phyloP scores from a whole-genome alignment of 345 rosid genomes.

The Eucalyptus globulus region DNA sequence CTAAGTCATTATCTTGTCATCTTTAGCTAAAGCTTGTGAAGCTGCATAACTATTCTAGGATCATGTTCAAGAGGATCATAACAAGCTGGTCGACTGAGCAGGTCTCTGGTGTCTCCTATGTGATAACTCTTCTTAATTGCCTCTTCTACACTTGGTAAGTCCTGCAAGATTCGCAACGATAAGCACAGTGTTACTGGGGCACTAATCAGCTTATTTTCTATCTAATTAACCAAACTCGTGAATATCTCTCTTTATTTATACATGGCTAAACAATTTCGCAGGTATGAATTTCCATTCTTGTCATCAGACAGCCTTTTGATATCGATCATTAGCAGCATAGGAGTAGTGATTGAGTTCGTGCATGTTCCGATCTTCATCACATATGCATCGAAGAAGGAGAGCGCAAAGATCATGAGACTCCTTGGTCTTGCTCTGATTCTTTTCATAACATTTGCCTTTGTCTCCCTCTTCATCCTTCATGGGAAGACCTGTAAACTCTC shows the following conservation, averaged over 20 bases:
- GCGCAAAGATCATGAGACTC: background rate
- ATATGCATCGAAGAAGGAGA: background rate
- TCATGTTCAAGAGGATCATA: constrained; percentile 18
- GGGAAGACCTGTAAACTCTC: constrained; percentile 17
- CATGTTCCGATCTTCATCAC: background rate
- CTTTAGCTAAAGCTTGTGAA: background rate
- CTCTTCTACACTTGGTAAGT: background rate
- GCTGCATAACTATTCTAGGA: background rate
- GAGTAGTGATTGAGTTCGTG: background rate
- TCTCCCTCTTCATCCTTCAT: constrained; percentile 8
- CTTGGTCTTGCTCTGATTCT: background rate
- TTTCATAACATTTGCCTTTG: background rate
- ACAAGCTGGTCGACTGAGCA: constrained; percentile 15
- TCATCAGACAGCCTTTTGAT: background rate
- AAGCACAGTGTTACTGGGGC: background rate
- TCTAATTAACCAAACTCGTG: background rate
- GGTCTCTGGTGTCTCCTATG: constrained; percentile 19
- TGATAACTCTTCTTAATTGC: constrained; percentile 5
- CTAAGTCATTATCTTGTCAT: background rate
- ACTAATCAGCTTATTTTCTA: background rate
- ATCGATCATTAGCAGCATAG: background rate
- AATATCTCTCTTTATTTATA: background rate
- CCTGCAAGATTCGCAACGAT: background rate
- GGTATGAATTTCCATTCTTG: background rate
- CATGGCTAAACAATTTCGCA: background rate